phyloP scores from a whole-genome alignment of 805 yeast species.

The Saturnispora quitensis region DNA sequence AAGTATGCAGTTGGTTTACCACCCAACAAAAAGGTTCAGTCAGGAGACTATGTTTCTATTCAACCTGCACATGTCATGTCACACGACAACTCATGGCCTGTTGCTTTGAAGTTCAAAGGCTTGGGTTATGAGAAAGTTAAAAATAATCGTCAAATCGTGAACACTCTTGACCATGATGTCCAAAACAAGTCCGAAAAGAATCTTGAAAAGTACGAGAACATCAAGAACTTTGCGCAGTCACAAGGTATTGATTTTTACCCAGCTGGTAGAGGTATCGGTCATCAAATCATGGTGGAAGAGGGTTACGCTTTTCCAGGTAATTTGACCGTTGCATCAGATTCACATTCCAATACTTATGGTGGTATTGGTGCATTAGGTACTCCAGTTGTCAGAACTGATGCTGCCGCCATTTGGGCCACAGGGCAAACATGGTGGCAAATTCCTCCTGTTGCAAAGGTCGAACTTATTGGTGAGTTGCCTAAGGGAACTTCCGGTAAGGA shows the following conservation, averaged over 20 bases:
- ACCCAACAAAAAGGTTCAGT: slow-evolving; percentile 61
- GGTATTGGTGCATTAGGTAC: slow-evolving; percentile 95
- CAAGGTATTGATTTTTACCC: slow-evolving; percentile 97
- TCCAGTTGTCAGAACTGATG: slow-evolving; percentile 97
- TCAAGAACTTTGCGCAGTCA: slow-evolving; percentile 77
- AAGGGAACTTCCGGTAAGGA: slow-evolving; percentile 92
- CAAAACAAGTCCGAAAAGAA: slow-evolving; percentile 89
- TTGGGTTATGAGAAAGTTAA: slow-evolving; percentile 80
- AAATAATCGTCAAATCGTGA: slow-evolving; percentile 85
- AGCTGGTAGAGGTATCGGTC: slow-evolving; percentile 99
- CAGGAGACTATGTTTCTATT: slow-evolving; percentile 94
- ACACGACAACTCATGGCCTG: slow-evolving; percentile 99
- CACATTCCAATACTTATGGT: slow-evolving; percentile 96
- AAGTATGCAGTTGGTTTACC: slow-evolving; percentile 82
- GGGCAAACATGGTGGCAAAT: slow-evolving; percentile 99
- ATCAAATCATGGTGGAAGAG: slow-evolving; percentile 97
- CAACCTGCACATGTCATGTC: slow-evolving; percentile 98
- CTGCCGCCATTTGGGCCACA: slow-evolving; percentile 99
- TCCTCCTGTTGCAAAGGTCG: slow-evolving; percentile 96
- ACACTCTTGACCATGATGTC: slow-evolving; percentile 96
- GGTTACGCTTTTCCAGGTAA: slow-evolving; percentile 96
- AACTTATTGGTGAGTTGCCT: slow-evolving; percentile 72
- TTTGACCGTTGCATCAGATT: slow-evolving; percentile 92
- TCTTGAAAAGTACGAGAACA: slow-evolving; percentile 77
- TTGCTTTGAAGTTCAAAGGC: slow-evolving; percentile 91